These are phyloP conservation scores for Rhodocollybia butyracea DNA, from an alignment of 768 basidiomycete genomes.

Conservation along the genomic window DNA sequence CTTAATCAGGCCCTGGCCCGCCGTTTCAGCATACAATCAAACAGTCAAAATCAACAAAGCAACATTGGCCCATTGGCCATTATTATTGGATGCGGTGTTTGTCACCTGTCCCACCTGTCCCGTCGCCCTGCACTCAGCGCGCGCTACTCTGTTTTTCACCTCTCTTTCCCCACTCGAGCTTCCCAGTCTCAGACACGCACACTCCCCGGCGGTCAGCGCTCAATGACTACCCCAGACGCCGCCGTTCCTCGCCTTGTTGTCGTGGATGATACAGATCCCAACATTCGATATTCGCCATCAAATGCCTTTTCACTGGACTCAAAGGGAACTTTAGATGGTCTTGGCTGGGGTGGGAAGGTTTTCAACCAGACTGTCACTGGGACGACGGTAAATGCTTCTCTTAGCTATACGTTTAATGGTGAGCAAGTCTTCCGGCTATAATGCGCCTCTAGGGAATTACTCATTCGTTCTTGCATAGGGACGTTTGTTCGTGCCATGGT, in stretches of 20 bases:
- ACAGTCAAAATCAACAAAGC: no score
- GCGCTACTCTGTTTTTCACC: no score
- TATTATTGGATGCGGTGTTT: no score
- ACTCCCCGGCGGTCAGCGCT: no score
- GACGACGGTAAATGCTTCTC: neutral
- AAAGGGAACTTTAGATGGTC: neutral
- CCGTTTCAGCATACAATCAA: no score
- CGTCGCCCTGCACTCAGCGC: no score
- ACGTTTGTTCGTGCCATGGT: neutral
- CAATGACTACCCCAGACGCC: neutral
- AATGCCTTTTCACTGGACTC: slow-evolving; percentile 1
- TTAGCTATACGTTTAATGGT: slow-evolving; percentile 1
- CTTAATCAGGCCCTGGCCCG: no score
- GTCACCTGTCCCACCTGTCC: no score
- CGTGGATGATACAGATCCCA: slow-evolving; percentile 1
- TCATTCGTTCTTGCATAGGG: neutral
- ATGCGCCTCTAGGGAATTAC: no score
- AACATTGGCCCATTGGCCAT: no score
- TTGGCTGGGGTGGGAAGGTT: neutral
- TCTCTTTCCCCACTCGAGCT: no score
- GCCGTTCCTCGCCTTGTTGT: neutral
- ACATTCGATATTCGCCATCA: neutral
- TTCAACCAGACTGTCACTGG: neutral
- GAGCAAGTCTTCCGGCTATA: neutral
- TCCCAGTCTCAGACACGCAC: no score